phyloP scores from a whole-genome alignment of 805 yeast genomes.

The Lachancea meyersii region DNA sequence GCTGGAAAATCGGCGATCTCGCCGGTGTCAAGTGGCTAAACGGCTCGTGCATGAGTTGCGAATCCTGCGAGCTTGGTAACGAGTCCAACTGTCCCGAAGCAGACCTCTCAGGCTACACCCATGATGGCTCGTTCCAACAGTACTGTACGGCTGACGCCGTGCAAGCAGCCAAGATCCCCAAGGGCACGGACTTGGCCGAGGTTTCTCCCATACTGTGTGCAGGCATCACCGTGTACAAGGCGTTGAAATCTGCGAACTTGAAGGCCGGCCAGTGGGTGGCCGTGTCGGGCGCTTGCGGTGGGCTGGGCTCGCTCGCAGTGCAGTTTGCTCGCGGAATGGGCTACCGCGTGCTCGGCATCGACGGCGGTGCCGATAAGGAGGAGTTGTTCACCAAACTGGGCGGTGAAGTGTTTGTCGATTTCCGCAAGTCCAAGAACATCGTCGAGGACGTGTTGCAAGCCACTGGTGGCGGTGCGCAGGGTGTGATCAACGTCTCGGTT shows the following conservation, averaged over 20 bases:
- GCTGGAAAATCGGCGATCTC: slow-evolving; percentile 55
- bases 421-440: slow-evolving; percentile 48
- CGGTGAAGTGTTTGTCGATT: slow-evolving; percentile 59
- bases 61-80: slow-evolving; percentile 48
- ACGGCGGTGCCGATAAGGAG: slow-evolving; percentile 61
- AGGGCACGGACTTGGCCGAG: slow-evolving; percentile 65
- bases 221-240: slow-evolving; percentile 88
- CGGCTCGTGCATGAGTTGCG: slow-evolving; percentile 58
- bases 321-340: slow-evolving; percentile 79
- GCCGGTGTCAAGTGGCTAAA: slow-evolving; percentile 66
- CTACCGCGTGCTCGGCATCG: slow-evolving; percentile 62
- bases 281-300: slow-evolving; percentile 75
- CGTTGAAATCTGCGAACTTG: slow-evolving; percentile 70
- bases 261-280: slow-evolving; percentile 71
- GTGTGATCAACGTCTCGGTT: slow-evolving; percentile 68
- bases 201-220: slow-evolving; percentile 85
- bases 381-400: slow-evolving; percentile 50
- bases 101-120: slow-evolving; percentile 79
- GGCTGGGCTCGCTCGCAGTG: slow-evolving; percentile 66
- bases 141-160: slow-evolving; percentile 84
- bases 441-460: slow-evolving; percentile 47
- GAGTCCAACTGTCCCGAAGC: slow-evolving; percentile 64
- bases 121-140: slow-evolving; percentile 88
- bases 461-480: slow-evolving; percentile 73
- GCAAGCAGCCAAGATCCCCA: slow-evolving; percentile 76